Evolutionary conservation across 768 basidiomycete species (phyloP), one percentile per base, ranked within the genome.

Genomic region (Arthromyces matolae): DNA sequence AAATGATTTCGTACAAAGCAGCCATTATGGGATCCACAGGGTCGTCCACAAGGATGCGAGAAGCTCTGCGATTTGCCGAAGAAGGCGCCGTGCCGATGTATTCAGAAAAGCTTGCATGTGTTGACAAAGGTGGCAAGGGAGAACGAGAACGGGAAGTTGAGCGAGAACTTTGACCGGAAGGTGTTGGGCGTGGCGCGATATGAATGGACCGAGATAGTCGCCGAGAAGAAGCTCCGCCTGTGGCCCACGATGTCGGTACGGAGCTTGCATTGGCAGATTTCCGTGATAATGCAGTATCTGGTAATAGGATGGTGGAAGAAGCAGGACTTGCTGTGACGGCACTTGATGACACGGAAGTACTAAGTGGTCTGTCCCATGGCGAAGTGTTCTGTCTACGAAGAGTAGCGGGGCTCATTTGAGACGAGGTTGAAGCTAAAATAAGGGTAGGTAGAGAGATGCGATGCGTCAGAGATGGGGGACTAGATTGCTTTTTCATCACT

Each of bases 81-180:
- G 77, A 70, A 47, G 72, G 64, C 4, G 66, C 69, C 49, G 71
- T 64, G 18, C 49, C 58, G 34, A 49, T 53, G 47, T 78, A 76
- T 42, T 86, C 81, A 5, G 82, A 77, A 54, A 86, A 86, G 63
- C 79, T 82, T 52, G 75, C 66, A 65, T 84, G 84, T 3, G 76
- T 77, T 46, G 82, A 75, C 47, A 78, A 59, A 31, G 83, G 80
- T 8, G 93, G 93, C 44, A 96, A 76, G 1, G 93, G 94, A 0
- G 96, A 97, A 33, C 93, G 81, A 5, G 95, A 98, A 37, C 94
- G 85, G 45, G 95, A 97, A 16, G 89, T 93, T 8, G 93, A 96
- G 27, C 95, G 87, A 18, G 95, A 98, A 61, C 86, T 89, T 55
- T 86, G 83, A 24, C 80, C 83, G 45, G 91, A 92, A 45, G 72